Percentiles rank a stretch among this genome's conserved stretches.
Evolutionary conservation across 1,284 basidiomycete genomes (phyloP).

Genomic region (Cryptococcus maquisensis): DNA sequence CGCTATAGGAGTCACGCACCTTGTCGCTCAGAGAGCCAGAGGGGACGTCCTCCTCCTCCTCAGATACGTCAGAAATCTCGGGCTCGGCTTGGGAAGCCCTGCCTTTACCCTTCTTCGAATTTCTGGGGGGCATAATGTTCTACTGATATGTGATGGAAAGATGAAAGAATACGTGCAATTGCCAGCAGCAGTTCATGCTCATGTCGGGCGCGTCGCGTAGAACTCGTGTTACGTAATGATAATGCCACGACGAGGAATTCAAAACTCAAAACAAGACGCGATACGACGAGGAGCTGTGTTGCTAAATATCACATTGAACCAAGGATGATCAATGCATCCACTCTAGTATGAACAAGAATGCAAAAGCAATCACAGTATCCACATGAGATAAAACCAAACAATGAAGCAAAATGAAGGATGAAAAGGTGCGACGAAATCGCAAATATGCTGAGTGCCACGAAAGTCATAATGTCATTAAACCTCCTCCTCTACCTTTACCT

Average conservation of each 20-base stretch:
- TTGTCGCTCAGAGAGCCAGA: not conserved
- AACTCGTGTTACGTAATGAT: too few species aligned
- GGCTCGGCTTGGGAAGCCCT: not conserved
- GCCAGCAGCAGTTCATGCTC: too few species aligned
- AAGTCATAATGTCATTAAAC: constrained; percentile 3
- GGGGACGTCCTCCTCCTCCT: not conserved
- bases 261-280: too few species aligned
- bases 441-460: not conserved
- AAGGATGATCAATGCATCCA: not conserved
- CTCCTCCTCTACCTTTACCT: not conserved
- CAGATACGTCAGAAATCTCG: not conserved
- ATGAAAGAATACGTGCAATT: not conserved
- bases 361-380: not conserved
- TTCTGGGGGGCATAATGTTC: not conserved
- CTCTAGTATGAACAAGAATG: not conserved
- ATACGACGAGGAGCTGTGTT: not conserved
- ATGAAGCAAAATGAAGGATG: not conserved
- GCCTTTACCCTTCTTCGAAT: not conserved
- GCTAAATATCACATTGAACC: not conserved
- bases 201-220: not conserved
- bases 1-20: not conserved
- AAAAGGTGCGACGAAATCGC: not conserved
- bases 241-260: too few species aligned
- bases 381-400: not conserved
- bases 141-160: not conserved